These are phyloP conservation scores for Raphanus raphanistrum DNA, from an alignment of 345 rosid genomes.

Conservation along the genomic window DNA sequence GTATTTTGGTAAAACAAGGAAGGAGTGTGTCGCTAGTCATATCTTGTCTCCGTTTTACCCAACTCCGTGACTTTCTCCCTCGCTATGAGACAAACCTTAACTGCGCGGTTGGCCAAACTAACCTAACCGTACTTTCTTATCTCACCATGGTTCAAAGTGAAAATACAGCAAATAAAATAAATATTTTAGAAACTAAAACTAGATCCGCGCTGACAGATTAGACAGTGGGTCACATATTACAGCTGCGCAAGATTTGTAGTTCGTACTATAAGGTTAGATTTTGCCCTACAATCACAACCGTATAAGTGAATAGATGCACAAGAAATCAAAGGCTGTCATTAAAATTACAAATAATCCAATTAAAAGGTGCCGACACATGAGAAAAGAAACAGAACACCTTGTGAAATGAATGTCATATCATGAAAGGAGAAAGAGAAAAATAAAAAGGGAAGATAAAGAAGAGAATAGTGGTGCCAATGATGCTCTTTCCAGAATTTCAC, in stretches of 20 bases:
- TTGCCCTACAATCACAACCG: conserved; percentile 15
- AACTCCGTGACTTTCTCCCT: conserved; percentile 39
- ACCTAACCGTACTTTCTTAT: conserved; percentile 1
- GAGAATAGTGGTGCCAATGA: conserved; percentile 33
- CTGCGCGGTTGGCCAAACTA: conserved; percentile 21
- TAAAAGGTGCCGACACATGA: conserved; percentile 38
- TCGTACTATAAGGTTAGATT: conserved; percentile 29
- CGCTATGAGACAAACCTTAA: conserved; percentile 25
- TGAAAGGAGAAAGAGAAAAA: background rate
- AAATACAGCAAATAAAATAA: background rate
- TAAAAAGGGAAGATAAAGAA: background rate
- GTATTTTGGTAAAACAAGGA: background rate
- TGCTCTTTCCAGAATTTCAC: conserved; percentile 24
- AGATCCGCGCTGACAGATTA: conserved; percentile 33
- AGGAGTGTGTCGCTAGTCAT: conserved; percentile 27
- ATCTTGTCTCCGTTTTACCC: conserved; percentile 43
- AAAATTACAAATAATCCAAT: conserved; percentile 19
- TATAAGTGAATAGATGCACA: background rate
- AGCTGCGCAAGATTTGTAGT: conserved; percentile 23
- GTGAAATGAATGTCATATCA: conserved; percentile 39
- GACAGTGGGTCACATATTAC: conserved; percentile 40
- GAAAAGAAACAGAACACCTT: conserved; percentile 36
- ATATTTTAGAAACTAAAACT: background rate
- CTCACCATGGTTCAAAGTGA: conserved; percentile 7
- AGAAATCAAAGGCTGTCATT: conserved; percentile 18